Base-by-base conservation (phyloP, 345 rosid species). In the Erysimum cheiranthoides region DNA sequence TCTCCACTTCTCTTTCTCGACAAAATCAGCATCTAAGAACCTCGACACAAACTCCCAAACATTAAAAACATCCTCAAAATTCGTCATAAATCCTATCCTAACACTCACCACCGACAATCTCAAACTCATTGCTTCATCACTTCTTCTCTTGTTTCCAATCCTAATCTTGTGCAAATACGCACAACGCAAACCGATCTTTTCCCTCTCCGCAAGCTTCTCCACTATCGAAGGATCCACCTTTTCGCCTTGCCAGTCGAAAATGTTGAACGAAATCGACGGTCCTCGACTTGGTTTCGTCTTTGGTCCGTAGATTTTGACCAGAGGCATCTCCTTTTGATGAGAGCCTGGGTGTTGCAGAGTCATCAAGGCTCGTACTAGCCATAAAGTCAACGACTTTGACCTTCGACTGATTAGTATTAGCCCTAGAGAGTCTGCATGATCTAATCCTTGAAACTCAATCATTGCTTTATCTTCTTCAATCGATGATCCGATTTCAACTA, bases 1-100 rank as follows among this genome's bases (percentile, higher is more conserved):
- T 67, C 98, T 84, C 98, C 98, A 90, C 61, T 81, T 86, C 84
- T 92, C 97, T 68, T 94, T 92, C 91, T 92, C 93, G 11, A 94
- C 88, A 71, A 92, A 94, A 77, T 94, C 98, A 1, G 95, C 97
- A 73, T 94, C 98, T 80, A 94, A 66, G 73, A 94, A 94, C 60
- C 86, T 66, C 8, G 97, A 85, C 68, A 88, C 86, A 81, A 94
- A 90, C 30, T 65, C 78, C 98, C 98, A 94, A 21, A 90, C 79
- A 85, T 84, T 86, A 54, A 87, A 86, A 16, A 84, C 76, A 47
- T 94, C 97, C 61, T 89, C 95, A 61, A 92, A 94, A 70, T 85
- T 85, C 21, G 92, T 92, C 88, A 92, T 71, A 65, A 90, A 84
- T 31, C 93, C 91, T 5, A 93, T 10, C 5, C 90, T 43, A 72